phyloP scores from a whole-genome alignment of 164 flowering plant genomes.

The Chloranthus sessilifolius region DNA sequence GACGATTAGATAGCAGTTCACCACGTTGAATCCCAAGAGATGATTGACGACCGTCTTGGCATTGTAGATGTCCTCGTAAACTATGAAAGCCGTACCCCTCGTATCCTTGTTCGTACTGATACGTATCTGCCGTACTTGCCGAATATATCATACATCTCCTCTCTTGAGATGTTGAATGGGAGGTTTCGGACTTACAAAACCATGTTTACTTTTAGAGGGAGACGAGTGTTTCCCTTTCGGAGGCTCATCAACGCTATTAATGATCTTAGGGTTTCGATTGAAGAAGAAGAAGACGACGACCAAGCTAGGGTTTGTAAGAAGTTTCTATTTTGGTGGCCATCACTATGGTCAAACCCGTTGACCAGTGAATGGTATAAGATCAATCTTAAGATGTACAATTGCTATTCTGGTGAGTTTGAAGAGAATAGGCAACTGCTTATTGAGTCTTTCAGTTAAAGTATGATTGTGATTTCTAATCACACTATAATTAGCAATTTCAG shows the following conservation, averaged over 20 bases:
- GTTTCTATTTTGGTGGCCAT: no score
- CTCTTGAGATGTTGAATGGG: conserved; percentile 93
- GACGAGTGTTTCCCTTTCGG: conserved; percentile 84
- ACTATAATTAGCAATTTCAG: no score
- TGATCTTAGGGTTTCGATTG: no score
- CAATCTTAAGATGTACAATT: no score
- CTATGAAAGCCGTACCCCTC: conserved; percentile 90
- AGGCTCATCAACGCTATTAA: conserved; percentile 73
- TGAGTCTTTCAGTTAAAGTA: no score
- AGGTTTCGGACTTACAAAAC: conserved; percentile 85
- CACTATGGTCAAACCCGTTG: no score
- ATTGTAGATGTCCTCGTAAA: conserved; percentile 96
- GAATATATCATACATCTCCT: conserved; percentile 99
- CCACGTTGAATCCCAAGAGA: conserved; percentile 94
- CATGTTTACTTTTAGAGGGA: conserved; percentile 91
- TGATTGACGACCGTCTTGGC: conserved; percentile 98
- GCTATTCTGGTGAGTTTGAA: no score
- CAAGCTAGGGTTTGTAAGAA: no score
- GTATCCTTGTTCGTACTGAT: conserved; percentile 89
- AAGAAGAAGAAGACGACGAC: no score
- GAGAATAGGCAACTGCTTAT: no score
- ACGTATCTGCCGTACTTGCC: conserved; percentile 97
- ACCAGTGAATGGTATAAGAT: no score
- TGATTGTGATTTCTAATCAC: no score
- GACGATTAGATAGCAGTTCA: conserved; percentile 86